Evolutionary conservation across 1,284 basidiomycete species (phyloP), one percentile per base, ranked within the genome.

Genomic region (Ceratobasidium sp.): DNA sequence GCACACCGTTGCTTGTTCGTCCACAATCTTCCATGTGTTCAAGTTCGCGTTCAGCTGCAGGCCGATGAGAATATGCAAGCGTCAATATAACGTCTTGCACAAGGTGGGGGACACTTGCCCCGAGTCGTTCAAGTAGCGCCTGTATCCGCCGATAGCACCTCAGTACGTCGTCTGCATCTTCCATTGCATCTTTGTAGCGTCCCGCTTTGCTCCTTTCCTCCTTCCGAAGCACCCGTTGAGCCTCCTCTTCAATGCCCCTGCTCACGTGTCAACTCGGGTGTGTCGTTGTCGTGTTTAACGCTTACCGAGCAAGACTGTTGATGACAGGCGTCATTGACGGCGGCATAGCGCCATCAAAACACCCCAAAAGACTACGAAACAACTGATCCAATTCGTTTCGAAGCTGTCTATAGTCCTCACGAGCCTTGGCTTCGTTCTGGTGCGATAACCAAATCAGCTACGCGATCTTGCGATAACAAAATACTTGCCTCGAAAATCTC

Each of bases 401-500:
- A 11, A 61, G 36, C 23, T 42, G 30, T 12, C 42, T 25, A 28
- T 25, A 44, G 9, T 44, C 40, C 12, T 42, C 59, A 9, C 40
- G 36, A 7, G 14, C 25, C 59, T 61, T 23, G 9, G 40, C 23
- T 11, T 11, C 25, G n/a, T 18, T n/a, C 56, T 59, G 28, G 36
- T 38, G 30, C 36, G 8, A 33, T 54, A 2, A 14, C 7, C 23
- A n/a, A 54, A 25, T 54, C 33, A 33, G 33, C 33, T 8, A 33
- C 33, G 33, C 8, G 8, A 33, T 8, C 33, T 33, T 16, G 18
- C 14, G 5, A 9, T 30, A 30, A 16, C 21, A 30, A 30, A 56
- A 30, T 18, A n/a, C 44, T n/a, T 48, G 33, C 60, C 44, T 62
- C 60, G 14, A 44, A 30, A 4, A 62, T 33, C 12, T 62, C 40